phyloP scores from a whole-genome alignment of 768 basidiomycete genomes.

The Pholiota conissans region DNA sequence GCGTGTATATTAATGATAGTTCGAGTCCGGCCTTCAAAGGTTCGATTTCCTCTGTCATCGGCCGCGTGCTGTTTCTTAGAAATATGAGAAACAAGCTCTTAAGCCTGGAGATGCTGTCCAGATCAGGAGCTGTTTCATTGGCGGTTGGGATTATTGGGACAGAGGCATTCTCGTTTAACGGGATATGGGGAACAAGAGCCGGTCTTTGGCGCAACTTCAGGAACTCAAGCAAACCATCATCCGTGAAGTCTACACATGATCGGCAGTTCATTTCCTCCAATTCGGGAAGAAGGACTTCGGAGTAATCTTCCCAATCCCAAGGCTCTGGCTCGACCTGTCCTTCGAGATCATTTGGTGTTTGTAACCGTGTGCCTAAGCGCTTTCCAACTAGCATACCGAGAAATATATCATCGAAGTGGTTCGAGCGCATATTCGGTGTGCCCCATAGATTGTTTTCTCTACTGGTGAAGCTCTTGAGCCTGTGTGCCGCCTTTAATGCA shows the following conservation, averaged over 20 bases:
- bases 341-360: not conserved
- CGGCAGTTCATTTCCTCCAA: not conserved
- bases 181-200: too few species aligned
- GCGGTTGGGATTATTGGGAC: not conserved
- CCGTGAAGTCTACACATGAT: not conserved
- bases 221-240: not conserved
- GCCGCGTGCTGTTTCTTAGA: not conserved
- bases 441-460: not conserved
- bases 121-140: not conserved
- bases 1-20: too few species aligned
- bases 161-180: not conserved
- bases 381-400: not conserved
- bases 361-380: not conserved
- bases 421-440: not conserved
- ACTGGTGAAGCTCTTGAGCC: not conserved
- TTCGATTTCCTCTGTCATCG: not conserved
- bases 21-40: constrained; percentile 28
- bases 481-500: not conserved
- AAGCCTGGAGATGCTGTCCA: too few species aligned
- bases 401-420: not conserved
- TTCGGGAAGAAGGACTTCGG: not conserved
- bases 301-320: not conserved
- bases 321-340: not conserved
- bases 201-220: not conserved
- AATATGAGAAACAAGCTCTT: not conserved